Evolutionary conservation across 306 rosid genomes (phyloP).

Genomic region (Casuarina glauca): DNA sequence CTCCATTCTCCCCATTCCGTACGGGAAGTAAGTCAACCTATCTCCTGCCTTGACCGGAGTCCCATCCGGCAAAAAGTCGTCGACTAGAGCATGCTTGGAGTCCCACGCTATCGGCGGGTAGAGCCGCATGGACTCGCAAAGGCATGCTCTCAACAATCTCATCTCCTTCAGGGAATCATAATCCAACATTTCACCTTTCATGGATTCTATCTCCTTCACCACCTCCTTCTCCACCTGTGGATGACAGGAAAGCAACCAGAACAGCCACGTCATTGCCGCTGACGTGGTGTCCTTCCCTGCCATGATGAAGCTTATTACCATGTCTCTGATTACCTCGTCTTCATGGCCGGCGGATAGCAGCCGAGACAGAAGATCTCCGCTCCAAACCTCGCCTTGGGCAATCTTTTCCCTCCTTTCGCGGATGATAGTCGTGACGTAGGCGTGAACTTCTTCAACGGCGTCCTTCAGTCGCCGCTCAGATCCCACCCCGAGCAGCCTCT

Average conservation of each 20-base stretch:
- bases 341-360: slow-evolving; percentile 51
- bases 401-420: slow-evolving; percentile 38
- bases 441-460: slow-evolving; percentile 58
- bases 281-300: slow-evolving; percentile 96
- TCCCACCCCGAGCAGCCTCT: slow-evolving; percentile 74
- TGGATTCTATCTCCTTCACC: slow-evolving; percentile 47
- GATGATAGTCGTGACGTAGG: slow-evolving; percentile 52
- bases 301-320: slow-evolving; percentile 79
- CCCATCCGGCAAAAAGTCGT: slow-evolving; percentile 71
- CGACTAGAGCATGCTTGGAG: slow-evolving; percentile 69
- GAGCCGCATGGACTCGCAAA: slow-evolving; percentile 82
- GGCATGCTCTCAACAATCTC: slow-evolving; percentile 61
- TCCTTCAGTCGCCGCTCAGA: slow-evolving; percentile 57
- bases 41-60: slow-evolving; percentile 66
- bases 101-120: slow-evolving; percentile 95
- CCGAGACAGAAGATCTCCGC: slow-evolving; percentile 67
- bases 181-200: slow-evolving; percentile 14
- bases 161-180: slow-evolving; percentile 52
- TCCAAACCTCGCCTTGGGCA: background rate
- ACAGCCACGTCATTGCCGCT: slow-evolving; percentile 91
- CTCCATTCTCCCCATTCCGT: slow-evolving; percentile 95
- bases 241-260: slow-evolving; percentile 66
- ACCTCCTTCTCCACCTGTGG: slow-evolving; percentile 36
- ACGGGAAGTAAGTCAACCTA: slow-evolving; percentile 83
- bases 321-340: slow-evolving; percentile 66